Base-by-base conservation (phyloP, 495 filamentous ascomycete genomes). In the Penicillium lividum region DNA sequence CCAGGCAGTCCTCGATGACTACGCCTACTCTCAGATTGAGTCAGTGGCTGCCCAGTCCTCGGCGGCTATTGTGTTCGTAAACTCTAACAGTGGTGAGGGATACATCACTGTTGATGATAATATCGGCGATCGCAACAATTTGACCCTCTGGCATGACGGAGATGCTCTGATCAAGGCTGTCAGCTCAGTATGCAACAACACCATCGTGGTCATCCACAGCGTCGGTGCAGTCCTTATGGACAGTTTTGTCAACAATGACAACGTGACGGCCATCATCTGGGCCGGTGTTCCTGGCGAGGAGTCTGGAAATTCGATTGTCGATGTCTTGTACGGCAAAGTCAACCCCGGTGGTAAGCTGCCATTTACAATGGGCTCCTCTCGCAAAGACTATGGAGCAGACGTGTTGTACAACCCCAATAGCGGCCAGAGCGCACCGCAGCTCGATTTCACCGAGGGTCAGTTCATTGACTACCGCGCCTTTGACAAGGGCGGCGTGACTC, bases 201-300 rank as follows among this genome's bases (percentile, higher is more conserved):
- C 90, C 13, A 86, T 97, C 54, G 89, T 97, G 13, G 84, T 96
- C 38, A 73, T 85, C 42, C 84, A 89, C 70, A 84, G 81, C 51
- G 86, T 83, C 3, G 86, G 86, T 7, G 72, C 73, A 73, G 53
- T 88, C 40, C 73, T 73, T n/a, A 57, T 60, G 16, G 71, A 66
- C 55, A 70, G 70, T 1, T 76, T 68, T 66, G 62, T 82, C 81
- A 57, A 76, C 82, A 59, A 80, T 76, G 54, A 86, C 85, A 57
- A 53, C 51, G 82, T 89, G 27, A 87, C 83, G 3, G 85, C 81
- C 0, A 68, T 89, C 33, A 70, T 89, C 43, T 80, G 82, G 79
- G 51, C 85, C 76, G 28, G 81, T 80, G 57, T 77, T 80, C 28
- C 85, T 0, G 86, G 86, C 5, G 80, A 88, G 61, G 84, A 85